These are phyloP conservation scores for Acanthamoeba culbertsoni DNA, from an alignment of 208 protist species.

Conservation along the genomic window DNA sequence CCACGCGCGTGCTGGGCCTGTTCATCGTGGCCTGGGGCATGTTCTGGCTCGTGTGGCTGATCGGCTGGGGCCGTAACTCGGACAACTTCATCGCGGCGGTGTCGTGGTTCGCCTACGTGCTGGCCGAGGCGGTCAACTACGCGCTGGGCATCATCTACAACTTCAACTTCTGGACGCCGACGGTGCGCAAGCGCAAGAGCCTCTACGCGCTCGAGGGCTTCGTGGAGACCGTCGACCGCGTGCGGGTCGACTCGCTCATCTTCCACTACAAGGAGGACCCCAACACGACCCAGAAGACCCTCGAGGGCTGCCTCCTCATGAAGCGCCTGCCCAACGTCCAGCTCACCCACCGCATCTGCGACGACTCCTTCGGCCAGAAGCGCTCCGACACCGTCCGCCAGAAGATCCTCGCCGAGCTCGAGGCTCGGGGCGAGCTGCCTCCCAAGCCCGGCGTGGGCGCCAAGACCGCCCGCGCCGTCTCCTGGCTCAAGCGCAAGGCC, in stretches of 20 bases:
- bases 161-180: slow-evolving; percentile 25
- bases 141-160: slow-evolving; percentile 28
- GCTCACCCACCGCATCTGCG: slow-evolving; percentile 24
- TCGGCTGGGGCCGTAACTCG: slow-evolving; percentile 42
- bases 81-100: not conserved
- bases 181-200: slow-evolving; percentile 9
- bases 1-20: slow-evolving; percentile 5
- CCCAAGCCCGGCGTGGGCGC: not conserved
- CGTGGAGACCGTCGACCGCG: slow-evolving; percentile 17
- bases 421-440: not conserved
- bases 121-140: slow-evolving; percentile 23
- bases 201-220: slow-evolving; percentile 29
- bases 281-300: slow-evolving; percentile 50
- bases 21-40: slow-evolving; percentile 25
- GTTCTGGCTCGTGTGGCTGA: slow-evolving; percentile 39
- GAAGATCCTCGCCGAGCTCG: not conserved
- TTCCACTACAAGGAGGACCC: slow-evolving; percentile 57
- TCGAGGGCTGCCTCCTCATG: slow-evolving; percentile 21
- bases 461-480: not conserved
- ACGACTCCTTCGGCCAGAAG: slow-evolving; percentile 46
- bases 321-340: slow-evolving; percentile 18
- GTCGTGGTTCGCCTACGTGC: slow-evolving; percentile 26
- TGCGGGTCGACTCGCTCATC: slow-evolving; percentile 13
- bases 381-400: not conserved
- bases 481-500: slow-evolving; percentile 20